Evolutionary conservation across 225 moss, liverwort and hornwort species (phyloP).

Genomic region (Pseudoscleropodium purum): DNA sequence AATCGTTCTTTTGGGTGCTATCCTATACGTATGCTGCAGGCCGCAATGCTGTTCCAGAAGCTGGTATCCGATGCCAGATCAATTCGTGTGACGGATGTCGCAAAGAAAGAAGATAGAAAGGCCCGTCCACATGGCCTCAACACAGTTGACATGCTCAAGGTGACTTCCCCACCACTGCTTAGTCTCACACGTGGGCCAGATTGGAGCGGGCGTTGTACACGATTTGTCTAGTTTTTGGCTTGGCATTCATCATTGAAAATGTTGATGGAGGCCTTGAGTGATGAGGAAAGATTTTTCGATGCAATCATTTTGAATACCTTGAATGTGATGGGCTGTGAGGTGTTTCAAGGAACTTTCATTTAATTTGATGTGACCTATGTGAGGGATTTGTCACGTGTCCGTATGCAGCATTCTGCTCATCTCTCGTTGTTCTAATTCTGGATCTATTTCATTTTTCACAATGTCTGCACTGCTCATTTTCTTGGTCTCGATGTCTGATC

Average conservation of each 20-base stretch:
- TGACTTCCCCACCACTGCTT: conserved; percentile 13
- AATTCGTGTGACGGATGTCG: conserved; percentile 63
- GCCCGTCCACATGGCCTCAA: conserved; percentile 85
- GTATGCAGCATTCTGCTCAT: neutral
- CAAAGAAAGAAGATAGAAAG: conserved; percentile 89
- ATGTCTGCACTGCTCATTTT: neutral
- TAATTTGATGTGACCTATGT: neutral
- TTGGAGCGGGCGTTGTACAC: neutral
- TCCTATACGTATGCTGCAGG: conserved; percentile 29
- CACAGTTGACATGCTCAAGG: conserved; percentile 98
- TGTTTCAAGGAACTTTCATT: neutral
- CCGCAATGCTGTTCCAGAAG: conserved; percentile 74
- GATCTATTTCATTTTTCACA: neutral
- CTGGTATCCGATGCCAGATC: conserved; percentile 68
- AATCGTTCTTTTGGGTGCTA: neutral
- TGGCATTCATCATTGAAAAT: neutral
- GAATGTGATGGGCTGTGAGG: neutral
- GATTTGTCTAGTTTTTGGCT: neutral
- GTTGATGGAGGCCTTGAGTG: neutral
- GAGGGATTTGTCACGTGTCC: neutral
- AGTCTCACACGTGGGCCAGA: neutral
- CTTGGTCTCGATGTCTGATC: neutral
- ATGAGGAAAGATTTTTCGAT: neutral
- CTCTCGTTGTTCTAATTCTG: neutral
- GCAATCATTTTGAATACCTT: neutral